Evolutionary conservation across 2,329 filamentous ascomycete species (phyloP), one percentile per base, ranked within the genome.

Genomic region (Xenoacremonium recifei): DNA sequence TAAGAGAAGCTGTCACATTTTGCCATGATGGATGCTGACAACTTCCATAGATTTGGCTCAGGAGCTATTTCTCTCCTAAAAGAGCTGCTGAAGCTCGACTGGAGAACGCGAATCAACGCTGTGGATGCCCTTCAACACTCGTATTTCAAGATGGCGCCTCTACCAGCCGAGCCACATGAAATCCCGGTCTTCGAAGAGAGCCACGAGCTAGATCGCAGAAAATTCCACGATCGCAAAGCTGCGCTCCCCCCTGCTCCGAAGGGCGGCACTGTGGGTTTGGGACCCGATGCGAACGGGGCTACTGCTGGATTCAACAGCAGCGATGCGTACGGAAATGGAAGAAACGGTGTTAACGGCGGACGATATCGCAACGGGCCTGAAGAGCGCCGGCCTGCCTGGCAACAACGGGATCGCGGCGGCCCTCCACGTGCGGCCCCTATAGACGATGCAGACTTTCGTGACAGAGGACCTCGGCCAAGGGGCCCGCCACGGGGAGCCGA

Each of bases 161-260:
- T 86, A 4, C 93, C 93, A 7, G 83, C 91, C 29, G 79, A 80
- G 41, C 89, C 93, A 1, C 84, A 86, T 50, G 90, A 97, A 37
- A 78, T 99, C n/a, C 93, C 93, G 3, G 79, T 73, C 13, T 97
- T 96, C 59, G 89, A 95, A 61, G 92, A 96, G 58, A 96, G 90
- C 33, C 93, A 99, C 66, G 93, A 99, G 65, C 74, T 97, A n/a
- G 93, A 99, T 62, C 81, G 92, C 37, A 82, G 90, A 62, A 95
- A 92, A 66, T 92, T 90, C 55, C 85, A 95, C 52, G 87, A 90
- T 44, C 85, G 93, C 58, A 89, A 89, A 59, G 86, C 86, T 17
- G 86, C 84, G 17, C 76, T 92, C 10, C 92, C 92, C 4, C 92
- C 93, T 11, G 93, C 92, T 1, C 93, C 93, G 0, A 90, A 92